phyloP scores from a whole-genome alignment of 768 basidiomycete genomes.

The Cyclocybe aegerita region DNA sequence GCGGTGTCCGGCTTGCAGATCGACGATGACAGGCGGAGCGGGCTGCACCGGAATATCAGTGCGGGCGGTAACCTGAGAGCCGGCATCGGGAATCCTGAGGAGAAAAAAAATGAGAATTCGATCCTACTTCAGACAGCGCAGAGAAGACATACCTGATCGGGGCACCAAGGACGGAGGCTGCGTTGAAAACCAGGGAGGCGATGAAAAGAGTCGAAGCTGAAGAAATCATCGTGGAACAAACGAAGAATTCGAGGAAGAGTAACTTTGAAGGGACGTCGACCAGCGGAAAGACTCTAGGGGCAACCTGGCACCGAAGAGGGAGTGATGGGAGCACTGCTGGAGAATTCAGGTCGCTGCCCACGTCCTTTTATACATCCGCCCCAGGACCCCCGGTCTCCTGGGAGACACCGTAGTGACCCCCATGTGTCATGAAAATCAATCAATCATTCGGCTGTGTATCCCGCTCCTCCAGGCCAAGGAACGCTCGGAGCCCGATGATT shows the following conservation, averaged over 20 bases:
- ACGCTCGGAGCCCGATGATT: no score
- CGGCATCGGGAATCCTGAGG: conserved; percentile 26
- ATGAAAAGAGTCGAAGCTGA: conserved; percentile 35
- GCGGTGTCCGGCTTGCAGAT: conserved; percentile 19
- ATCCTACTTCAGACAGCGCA: background rate
- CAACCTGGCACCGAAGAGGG: conserved; percentile 46
- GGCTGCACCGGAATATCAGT: conserved; percentile 19
- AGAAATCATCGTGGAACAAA: conserved; percentile 40
- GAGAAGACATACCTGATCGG: conserved; percentile 34
- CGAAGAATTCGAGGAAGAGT: conserved; percentile 22
- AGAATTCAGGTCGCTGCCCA: conserved; percentile 21
- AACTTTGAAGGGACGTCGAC: conserved; percentile 35
- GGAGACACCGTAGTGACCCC: conserved; percentile 20
- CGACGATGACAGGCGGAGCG: conserved; percentile 26
- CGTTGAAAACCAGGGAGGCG: conserved; percentile 38
- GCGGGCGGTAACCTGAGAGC: conserved; percentile 24
- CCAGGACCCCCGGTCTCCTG: conserved; percentile 21
- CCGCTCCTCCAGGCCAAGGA: no score
- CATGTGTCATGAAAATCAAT: conserved; percentile 4
- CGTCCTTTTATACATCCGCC: conserved; percentile 30
- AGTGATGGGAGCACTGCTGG: conserved; percentile 45
- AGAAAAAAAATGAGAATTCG: background rate
- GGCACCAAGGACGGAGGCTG: conserved; percentile 34
- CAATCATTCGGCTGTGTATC: conserved; percentile 4
- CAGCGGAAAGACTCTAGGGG: conserved; percentile 43